phyloP scores from a whole-genome alignment of 2,329 filamentous ascomycete species.

The Fusarium gaditjirri region DNA sequence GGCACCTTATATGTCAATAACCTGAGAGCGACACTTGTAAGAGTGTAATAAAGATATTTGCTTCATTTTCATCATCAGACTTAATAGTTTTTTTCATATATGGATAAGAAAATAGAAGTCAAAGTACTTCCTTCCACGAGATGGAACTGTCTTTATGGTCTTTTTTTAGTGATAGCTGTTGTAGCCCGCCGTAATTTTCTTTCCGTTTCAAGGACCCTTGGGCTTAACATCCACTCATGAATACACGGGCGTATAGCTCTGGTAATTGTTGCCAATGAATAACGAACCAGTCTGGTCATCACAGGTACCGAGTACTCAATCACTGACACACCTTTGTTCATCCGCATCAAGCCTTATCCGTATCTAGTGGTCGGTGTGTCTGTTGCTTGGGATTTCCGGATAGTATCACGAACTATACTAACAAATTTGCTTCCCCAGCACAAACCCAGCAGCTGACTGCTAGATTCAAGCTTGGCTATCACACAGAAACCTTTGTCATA shows the following conservation, averaged over 20 bases:
- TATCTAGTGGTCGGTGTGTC: background rate
- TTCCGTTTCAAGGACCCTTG: background rate
- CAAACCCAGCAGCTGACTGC: background rate
- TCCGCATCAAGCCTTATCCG: background rate
- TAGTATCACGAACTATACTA: slow-evolving; percentile 3
- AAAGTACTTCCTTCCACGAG: background rate
- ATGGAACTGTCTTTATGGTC: background rate
- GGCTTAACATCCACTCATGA: background rate
- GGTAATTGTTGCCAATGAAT: background rate
- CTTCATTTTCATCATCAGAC: background rate
- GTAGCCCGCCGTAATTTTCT: background rate
- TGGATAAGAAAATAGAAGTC: background rate
- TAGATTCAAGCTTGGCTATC: background rate
- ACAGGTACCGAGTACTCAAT: background rate
- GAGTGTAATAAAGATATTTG: background rate
- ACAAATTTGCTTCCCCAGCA: background rate
- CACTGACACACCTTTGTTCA: no score
- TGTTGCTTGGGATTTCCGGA: background rate
- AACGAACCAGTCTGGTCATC: background rate
- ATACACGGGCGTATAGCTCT: background rate
- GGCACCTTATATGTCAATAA: background rate
- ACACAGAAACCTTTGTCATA: background rate
- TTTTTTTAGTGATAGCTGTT: background rate
- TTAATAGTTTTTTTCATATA: background rate
- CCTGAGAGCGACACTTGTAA: background rate